Base-by-base conservation (phyloP, 495 filamentous ascomycete genomes). In the Penicillium paxilli region DNA sequence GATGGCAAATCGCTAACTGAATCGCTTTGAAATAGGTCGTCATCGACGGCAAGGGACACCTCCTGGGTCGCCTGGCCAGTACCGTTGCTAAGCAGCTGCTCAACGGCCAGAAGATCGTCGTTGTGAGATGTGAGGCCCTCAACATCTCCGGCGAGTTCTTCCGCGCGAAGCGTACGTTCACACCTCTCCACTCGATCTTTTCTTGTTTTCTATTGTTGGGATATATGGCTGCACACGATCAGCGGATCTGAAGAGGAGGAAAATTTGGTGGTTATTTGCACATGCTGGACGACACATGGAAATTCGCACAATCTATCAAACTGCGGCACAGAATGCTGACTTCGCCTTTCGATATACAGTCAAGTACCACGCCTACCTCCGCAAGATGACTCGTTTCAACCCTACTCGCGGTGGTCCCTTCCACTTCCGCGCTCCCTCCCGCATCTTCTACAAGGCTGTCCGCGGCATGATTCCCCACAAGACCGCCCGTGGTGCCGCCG, bases 81-180 rank as follows among this genome's bases (percentile, higher is more conserved):
- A 97, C 89, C 74, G 92, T 98, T 69, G 95, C 94, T 73, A 98
- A 98, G 85, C 94, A 98, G 84, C 87, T 98, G 70, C 90, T 98
- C 69, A 95, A 90, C 77, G 94, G 94, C 73, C 95, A 98, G 84
- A 96, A 98, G 87, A 92, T 98, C 77, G 93, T 96, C 59, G 87
- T 98, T 58, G 95, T 98, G 73, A 90, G 94, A 83, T 96, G 90
- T 83, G 94, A 98, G 79, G 90, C 88, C 69, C 86, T 98, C 72
- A 98, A 98, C 86, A 98, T 98, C 85, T 98, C 94, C 67, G 94
- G 94, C 81, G 94, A 97, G 82, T 98, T 98, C 90, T 98, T 98
- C 87, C 91, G 94, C 70, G 87, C 92, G 68, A 98, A 98, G 86
- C 87, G 94, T 98, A 95, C 80, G 94, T 93, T 74, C 35, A 58